Evolutionary conservation across 805 yeast species (phyloP).

Genomic region (Pichia occidentalis): DNA sequence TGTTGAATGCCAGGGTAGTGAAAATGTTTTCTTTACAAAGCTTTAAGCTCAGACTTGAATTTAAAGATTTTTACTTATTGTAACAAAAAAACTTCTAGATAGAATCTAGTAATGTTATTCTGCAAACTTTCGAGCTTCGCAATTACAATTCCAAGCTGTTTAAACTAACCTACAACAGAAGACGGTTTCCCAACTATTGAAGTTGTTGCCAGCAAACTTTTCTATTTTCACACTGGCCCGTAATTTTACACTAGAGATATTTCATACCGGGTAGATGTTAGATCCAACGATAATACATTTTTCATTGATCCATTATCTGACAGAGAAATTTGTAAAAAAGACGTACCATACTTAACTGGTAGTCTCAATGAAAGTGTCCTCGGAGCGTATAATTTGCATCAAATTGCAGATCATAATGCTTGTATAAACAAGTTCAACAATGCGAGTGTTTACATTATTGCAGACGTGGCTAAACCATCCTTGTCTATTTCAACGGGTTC

Average conservation of each 20-base stretch:
- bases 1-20: too few relatives aligned
- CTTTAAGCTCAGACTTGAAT: too few relatives aligned
- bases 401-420: constrained; percentile 53
- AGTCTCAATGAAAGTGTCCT: constrained; percentile 63
- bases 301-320: constrained; percentile 72
- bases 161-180: constrained; percentile 28
- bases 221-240: constrained; percentile 68
- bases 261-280: constrained; percentile 71
- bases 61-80: too few relatives aligned
- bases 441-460: constrained; percentile 76
- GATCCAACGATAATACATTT: constrained; percentile 37
- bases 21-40: too few relatives aligned
- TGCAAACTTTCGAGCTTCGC: constrained; percentile 29
- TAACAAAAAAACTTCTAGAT: too few relatives aligned
- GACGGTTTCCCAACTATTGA: constrained; percentile 58
- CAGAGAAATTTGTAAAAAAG: constrained; percentile 55
- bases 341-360: constrained; percentile 60
- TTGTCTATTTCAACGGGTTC: constrained; percentile 52
- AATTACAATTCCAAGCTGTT: constrained; percentile 18
- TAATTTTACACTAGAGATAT: constrained; percentile 74
- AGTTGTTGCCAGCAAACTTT: constrained; percentile 71
- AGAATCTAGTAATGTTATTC: constrained; percentile 35
- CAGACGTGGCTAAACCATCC: constrained; percentile 68
- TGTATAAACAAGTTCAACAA: constrained; percentile 63
- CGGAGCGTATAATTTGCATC: constrained; percentile 70